Evolutionary conservation across 768 basidiomycete species (phyloP), one percentile per base, ranked within the genome.

Genomic region (Russula compacta): DNA sequence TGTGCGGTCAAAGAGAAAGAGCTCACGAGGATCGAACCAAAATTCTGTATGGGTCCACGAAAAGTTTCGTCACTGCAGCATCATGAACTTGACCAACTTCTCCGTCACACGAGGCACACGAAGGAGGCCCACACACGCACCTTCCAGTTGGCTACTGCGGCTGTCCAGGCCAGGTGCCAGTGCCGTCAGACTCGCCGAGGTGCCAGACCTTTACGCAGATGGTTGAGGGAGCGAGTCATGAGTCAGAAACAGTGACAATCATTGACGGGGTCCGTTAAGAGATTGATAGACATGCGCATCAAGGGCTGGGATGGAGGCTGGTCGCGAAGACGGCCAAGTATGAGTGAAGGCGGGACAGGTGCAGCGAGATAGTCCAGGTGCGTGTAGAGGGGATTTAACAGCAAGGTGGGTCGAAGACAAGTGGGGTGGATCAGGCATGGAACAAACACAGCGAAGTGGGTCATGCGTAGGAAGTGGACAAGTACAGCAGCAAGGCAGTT

Each of bases 21-120:
- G 4, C 89, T 91, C 0, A 92, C 92, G 57, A 98, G 77, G 55
- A 97, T 82, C 1, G 84, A 82, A 5, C 93, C 94, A 61, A 29
- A 93, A 94, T 72, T 94, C 87, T 5, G 95, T 92, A 70, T 95
- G 93, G 1, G 92, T 92, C 90, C 93, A 98, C 55, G 82, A 29
- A 82, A 14, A 97, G 67, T 71, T 81, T 86, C 8, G 92, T 83
- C 40, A 97, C 79, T 0, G 95, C 84, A 17, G 93, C 93, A 68
- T 95, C 92, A 71, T 98, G 95, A n/a, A 95, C 95, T 90, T 95
- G 68, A 12, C 42, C 12, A 24, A 8, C 8, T 42, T 33, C 11
- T 6, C 19, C 32, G 33, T 60, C 21, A 55, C n/a, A 40, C 17
- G 42, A 50, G 33, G 39, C 6, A 3, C 17, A 51, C 21, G 21